Percentiles rank a stretch among this genome's conserved stretches.
These are phyloP conservation scores for Acephala macrosclerotiorum DNA, from an alignment of 2,329 filamentous ascomycete genomes.

Conservation along the genomic window DNA sequence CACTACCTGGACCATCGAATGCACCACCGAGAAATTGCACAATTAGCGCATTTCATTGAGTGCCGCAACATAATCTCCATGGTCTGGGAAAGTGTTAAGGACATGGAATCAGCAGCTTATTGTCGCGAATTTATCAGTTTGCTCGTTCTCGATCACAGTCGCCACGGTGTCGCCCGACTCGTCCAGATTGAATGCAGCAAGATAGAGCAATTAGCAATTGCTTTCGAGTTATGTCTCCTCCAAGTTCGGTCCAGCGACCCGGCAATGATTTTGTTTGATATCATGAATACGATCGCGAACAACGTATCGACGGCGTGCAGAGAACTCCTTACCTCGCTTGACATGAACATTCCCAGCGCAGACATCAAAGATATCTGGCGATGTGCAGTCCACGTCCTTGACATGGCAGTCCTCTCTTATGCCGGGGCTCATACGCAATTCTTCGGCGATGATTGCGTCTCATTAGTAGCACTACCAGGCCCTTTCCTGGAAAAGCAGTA, in stretches of 20 bases:
- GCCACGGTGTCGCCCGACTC: constrained; percentile 21
- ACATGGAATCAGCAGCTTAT: constrained; percentile 16
- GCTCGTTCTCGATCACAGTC: constrained; percentile 18
- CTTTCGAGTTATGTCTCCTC: constrained; percentile 23
- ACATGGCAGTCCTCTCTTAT: constrained; percentile 26
- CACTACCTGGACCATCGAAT: constrained; percentile 1
- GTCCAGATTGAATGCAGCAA: constrained; percentile 18
- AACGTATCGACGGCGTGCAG: constrained; percentile 14
- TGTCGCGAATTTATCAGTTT: constrained; percentile 23
- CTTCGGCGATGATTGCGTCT: constrained; percentile 11
- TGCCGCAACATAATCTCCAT: constrained; percentile 26
- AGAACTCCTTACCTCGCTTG: constrained; percentile 19
- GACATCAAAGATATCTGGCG: constrained; percentile 21
- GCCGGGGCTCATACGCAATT: constrained; percentile 23
- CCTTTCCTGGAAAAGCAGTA: constrained; percentile 19
- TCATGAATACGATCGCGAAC: background rate
- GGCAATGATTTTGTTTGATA: constrained; percentile 8
- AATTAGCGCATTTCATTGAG: constrained; percentile 24
- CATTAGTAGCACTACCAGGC: constrained; percentile 16
- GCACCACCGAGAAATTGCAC: constrained; percentile 6
- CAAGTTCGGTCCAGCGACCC: constrained; percentile 8
- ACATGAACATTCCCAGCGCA: constrained; percentile 1
- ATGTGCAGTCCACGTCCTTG: constrained; percentile 25
- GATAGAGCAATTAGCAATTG: constrained; percentile 13
- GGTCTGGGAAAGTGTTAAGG: constrained; percentile 13